A percentile compares a stretch with the other conserved stretches of the same genome.
Evolutionary conservation across 495 filamentous ascomycete species (phyloP).

Genomic region (Neurospora sp.): DNA sequence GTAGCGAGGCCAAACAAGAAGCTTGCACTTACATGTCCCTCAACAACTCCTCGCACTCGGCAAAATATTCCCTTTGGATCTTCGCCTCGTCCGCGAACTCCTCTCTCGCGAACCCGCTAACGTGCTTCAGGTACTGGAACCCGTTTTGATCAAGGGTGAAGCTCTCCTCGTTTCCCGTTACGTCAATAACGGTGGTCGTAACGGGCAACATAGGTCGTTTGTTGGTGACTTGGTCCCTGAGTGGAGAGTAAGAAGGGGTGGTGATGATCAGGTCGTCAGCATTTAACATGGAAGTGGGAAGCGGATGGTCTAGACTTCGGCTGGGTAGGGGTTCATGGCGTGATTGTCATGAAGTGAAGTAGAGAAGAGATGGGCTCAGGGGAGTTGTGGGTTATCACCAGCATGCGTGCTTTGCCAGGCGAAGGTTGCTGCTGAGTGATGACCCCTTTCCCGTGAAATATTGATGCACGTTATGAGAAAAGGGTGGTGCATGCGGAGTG

Average conservation of each 20-base stretch:
- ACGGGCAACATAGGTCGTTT: constrained; percentile 35
- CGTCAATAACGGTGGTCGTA: constrained; percentile 26
- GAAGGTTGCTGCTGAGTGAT: background rate
- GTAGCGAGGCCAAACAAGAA: background rate
- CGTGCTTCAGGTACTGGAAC: constrained; percentile 25
- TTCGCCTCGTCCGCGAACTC: constrained; percentile 19
- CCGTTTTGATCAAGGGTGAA: constrained; percentile 31
- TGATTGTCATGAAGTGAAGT: background rate
- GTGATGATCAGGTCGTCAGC: background rate
- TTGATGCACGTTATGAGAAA: too few relatives aligned
- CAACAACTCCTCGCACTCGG: constrained; percentile 50
- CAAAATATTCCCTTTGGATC: constrained; percentile 50
- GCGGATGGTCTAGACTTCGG: background rate
- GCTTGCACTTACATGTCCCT: constrained; percentile 39
- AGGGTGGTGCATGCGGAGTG: background rate
- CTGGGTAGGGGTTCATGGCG: background rate
- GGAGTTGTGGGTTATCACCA: background rate
- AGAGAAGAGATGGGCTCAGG: background rate
- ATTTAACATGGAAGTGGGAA: background rate
- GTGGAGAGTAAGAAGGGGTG: background rate
- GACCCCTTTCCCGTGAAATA: background rate
- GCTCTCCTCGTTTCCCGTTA: constrained; percentile 22
- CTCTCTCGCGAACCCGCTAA: constrained; percentile 2
- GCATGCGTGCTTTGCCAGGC: background rate
- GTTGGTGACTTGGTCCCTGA: constrained; percentile 17